A percentile compares a stretch with the other conserved stretches of the same genome.
These are phyloP conservation scores for Salix dunnii DNA, from an alignment of 345 rosid species.

Conservation along the genomic window DNA sequence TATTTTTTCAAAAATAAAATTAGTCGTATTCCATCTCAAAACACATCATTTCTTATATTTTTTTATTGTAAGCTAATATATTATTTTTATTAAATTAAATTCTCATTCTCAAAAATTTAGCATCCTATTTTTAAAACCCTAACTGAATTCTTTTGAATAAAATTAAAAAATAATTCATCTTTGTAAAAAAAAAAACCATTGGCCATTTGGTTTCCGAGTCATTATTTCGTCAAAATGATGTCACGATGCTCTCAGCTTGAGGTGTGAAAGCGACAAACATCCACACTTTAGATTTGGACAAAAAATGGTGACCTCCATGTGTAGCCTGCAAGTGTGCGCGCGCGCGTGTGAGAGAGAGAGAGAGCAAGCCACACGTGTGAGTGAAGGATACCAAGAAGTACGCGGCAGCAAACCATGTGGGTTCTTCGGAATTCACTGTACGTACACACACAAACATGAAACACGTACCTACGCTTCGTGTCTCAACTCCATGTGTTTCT, in stretches of 20 bases:
- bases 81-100: too few species aligned
- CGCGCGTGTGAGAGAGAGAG: neutral
- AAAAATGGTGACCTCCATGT: slow-evolving; percentile 17
- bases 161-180: neutral
- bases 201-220: neutral
- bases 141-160: too few species aligned
- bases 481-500: neutral
- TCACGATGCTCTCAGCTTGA: slow-evolving; percentile 32
- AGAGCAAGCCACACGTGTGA: neutral
- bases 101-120: too few species aligned
- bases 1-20: too few species aligned
- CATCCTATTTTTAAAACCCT: too few species aligned
- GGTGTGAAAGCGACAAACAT: slow-evolving; percentile 32
- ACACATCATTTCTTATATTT: too few species aligned
- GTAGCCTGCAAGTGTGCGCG: neutral
- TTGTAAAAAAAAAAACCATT: neutral
- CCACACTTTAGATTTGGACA: slow-evolving; percentile 1
- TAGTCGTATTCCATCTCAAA: too few species aligned
- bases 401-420: slow-evolving; percentile 13
- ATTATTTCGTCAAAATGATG: slow-evolving; percentile 23
- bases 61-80: too few species aligned
- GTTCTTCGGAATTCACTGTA: neutral
- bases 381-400: neutral
- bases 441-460: too few species aligned
- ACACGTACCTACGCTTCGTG: neutral